Evolutionary conservation across 306 rosid genomes (phyloP), one percentile per base, ranked within the genome.

Genomic region (Urtica urens): DNA sequence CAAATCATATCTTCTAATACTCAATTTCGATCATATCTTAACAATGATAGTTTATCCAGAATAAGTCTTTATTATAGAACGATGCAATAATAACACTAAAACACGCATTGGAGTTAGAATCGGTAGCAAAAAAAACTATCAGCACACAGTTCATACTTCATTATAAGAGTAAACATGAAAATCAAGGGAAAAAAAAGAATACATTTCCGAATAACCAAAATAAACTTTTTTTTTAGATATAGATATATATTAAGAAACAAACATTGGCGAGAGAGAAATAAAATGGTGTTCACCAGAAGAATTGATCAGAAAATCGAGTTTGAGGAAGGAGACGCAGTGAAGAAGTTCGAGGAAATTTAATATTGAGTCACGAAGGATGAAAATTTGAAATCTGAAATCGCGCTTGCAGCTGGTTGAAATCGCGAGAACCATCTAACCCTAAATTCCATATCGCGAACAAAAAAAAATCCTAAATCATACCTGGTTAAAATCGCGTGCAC

Each of bases 321-420:
- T n/a, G 30, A 21, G 16, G 3, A 27, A 61, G 73, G 16, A 17
- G 52, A 26, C 17, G 33, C 39, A 13, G 24, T 2, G 72, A 49
- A 46, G 15, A 35, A 28, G 34, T 40, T 18, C 43, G 18, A 29
- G 37, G 14, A 46, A n/a, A n/a, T n/a, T n/a, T n/a, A n/a, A n/a
- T n/a, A n/a, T n/a, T n/a, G n/a, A n/a, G n/a, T n/a, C n/a, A n/a
- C n/a, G n/a, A n/a, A n/a, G n/a, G n/a, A n/a, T n/a, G n/a, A n/a
- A n/a, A n/a, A n/a, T n/a, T n/a, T n/a, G n/a, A n/a, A n/a, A n/a
- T n/a, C n/a, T n/a, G n/a, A n/a, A n/a, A n/a, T n/a, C n/a, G n/a
- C n/a, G n/a, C n/a, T n/a, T n/a, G n/a, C n/a, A n/a, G n/a, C n/a
- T n/a, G n/a, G n/a, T n/a, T n/a, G n/a, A n/a, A n/a, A n/a, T n/a